phyloP scores from a whole-genome alignment of 805 yeast species.

The Dipodascus albidus region DNA sequence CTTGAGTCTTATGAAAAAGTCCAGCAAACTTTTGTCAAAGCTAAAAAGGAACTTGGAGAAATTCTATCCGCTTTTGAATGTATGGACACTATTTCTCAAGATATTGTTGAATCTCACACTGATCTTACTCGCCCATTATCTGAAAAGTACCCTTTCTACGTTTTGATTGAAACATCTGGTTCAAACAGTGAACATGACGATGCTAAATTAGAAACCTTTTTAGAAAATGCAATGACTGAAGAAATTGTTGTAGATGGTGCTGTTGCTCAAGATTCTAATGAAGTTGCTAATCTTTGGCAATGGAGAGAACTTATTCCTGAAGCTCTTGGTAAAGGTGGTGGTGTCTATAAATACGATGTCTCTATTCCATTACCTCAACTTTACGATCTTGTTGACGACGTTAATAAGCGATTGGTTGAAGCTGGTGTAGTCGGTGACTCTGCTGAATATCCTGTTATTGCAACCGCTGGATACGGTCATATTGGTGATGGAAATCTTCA shows the following conservation, averaged over 20 bases:
- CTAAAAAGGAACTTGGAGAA: conserved; percentile 70
- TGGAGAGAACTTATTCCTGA: conserved; percentile 96
- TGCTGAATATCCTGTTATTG: conserved; percentile 63
- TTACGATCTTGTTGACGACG: conserved; percentile 73
- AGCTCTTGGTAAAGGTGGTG: conserved; percentile 75
- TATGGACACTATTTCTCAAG: conserved; percentile 68
- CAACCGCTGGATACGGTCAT: conserved; percentile 95
- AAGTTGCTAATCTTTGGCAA: conserved; percentile 71
- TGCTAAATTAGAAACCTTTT: conserved; percentile 72
- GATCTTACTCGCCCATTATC: conserved; percentile 64
- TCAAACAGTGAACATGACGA: conserved; percentile 90
- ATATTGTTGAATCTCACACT: conserved; percentile 33
- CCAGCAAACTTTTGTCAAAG: conserved; percentile 65
- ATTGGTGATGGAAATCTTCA: conserved; percentile 96
- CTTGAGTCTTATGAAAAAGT: conserved; percentile 75
- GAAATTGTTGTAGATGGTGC: conserved; percentile 88
- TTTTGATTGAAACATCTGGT: conserved; percentile 92
- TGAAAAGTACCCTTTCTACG: conserved; percentile 74
- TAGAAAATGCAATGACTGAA: conserved; percentile 75
- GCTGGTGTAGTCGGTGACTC: conserved; percentile 52
- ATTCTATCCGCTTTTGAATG: conserved; percentile 88
- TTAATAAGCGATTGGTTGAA: conserved; percentile 46
- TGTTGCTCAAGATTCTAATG: conserved; percentile 91
- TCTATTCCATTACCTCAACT: conserved; percentile 76
- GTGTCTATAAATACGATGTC: conserved; percentile 95